These are phyloP conservation scores for Pyricularia grisea DNA, from an alignment of 2,329 filamentous ascomycete species.

Conservation along the genomic window DNA sequence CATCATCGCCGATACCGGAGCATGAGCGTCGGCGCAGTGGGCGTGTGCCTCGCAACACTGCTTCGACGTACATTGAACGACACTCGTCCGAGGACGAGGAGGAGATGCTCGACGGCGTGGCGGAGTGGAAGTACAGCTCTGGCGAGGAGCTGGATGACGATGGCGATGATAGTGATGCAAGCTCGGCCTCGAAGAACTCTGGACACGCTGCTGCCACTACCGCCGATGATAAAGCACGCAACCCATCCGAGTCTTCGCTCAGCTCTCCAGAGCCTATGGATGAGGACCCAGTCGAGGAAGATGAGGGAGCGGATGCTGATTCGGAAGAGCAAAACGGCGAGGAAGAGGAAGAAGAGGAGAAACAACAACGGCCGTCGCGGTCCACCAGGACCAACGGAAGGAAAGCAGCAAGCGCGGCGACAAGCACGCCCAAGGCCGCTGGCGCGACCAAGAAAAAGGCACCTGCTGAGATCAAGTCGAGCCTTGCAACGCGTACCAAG, in stretches of 20 bases:
- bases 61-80: conserved; percentile 43
- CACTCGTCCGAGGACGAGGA: conserved; percentile 49
- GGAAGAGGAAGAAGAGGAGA: conserved; percentile 2
- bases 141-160: conserved; percentile 19
- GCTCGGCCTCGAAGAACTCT: not conserved
- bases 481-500: conserved; percentile 4
- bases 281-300: conserved; percentile 4
- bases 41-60: conserved; percentile 30
- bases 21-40: conserved; percentile 46
- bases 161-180: not conserved
- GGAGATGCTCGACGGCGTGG: conserved; percentile 52
- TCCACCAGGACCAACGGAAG: conserved; percentile 1
- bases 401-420: not conserved
- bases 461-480: not conserved
- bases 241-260: not conserved
- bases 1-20: conserved; percentile 20
- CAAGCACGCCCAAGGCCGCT: not conserved
- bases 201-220: not conserved
- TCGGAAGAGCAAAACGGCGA: not conserved
- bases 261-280: conserved; percentile 7
- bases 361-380: not conserved
- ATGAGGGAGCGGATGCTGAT: not conserved
- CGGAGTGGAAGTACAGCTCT: conserved; percentile 46
- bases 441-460: conserved; percentile 2
- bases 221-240: not conserved